Percentiles rank a stretch among this genome's conserved stretches.
Evolutionary conservation across 2,329 filamentous ascomycete genomes (phyloP).

Genomic region (Exophiala dermatitidis): DNA sequence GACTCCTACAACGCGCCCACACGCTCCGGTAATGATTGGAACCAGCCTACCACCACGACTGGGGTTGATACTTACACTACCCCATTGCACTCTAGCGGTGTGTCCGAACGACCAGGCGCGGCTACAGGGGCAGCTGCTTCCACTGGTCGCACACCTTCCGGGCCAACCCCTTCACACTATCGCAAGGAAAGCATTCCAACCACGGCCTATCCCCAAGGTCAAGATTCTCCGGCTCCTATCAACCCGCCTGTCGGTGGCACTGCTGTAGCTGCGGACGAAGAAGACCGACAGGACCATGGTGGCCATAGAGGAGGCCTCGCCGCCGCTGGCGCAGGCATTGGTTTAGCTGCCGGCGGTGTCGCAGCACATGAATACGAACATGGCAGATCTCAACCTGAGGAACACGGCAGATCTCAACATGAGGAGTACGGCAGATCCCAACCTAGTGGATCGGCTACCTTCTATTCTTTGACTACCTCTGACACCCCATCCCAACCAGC

Average conservation of each 20-base stretch:
- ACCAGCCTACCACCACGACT: conserved; percentile 19
- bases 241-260: conserved; percentile 24
- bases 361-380: conserved; percentile 10
- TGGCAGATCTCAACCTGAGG: background rate
- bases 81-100: background rate
- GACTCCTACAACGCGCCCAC: conserved; percentile 17
- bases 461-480: background rate
- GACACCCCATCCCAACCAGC: background rate
- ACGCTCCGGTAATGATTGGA: conserved; percentile 2
- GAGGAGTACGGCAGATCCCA: background rate
- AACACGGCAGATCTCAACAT: background rate
- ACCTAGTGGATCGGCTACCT: background rate
- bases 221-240: conserved; percentile 19
- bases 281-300: conserved; percentile 5
- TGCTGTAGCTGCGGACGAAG: background rate
- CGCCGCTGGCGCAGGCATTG: conserved; percentile 13
- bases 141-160: conserved; percentile 6
- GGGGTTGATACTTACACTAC: conserved; percentile 14
- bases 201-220: conserved; percentile 24
- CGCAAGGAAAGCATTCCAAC: conserved; percentile 25
- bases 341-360: conserved; percentile 10
- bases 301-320: conserved; percentile 14
- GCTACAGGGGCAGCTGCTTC: conserved; percentile 19
- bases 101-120: conserved; percentile 15
- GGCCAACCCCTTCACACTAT: conserved; percentile 15